Base-by-base conservation (phyloP, 805 yeast species). In the Wickerhamomyces sydowiorum region DNA sequence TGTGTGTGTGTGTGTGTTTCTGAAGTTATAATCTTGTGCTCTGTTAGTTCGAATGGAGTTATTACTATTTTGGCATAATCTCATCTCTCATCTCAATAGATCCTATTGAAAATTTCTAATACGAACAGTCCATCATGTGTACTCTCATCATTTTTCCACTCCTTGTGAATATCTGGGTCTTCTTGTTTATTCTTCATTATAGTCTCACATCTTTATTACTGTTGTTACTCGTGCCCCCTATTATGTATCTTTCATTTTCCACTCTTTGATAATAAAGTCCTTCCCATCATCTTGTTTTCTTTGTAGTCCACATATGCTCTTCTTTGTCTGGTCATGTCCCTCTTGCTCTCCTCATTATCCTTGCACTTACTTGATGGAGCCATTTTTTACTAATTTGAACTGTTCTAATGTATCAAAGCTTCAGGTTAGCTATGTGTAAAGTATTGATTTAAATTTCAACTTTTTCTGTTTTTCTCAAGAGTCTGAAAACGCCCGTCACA, bases 331-430 rank as follows among this genome's bases (percentile, higher is more conserved):
- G 17, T 21, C 17, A 21, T 7, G 5, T 30, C 17, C 17, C 17
- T 13, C 33, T 15, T 38, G n/a, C 8, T 18, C 13, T n/a, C 19
- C 19, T 24, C 24, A 14, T 37, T n/a, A n/a, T n/a, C n/a, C 21
- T 24, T 21, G 44, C 47, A 65, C 70, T 65, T 65, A 65, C 70
- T 63, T 57, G 72, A 67, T 67, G 72, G 72, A 65, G 73, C 73
- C 73, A 68, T 68, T 66, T 59, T 61, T 48, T 47, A 32, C 35
- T 32, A 32, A 32, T 32, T 19, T 32, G 35, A 32, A 30, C 33
- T 32, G 22, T 20, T 17, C 9, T 32, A 12, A 3, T 19, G 15
- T 32, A 15, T 15, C 20, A 19, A 22, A 14, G 44, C 51, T 49
- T 47, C 39, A 39, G 46, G 40, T 42, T 29, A 37, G 42, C 28